phyloP scores from a whole-genome alignment of 108 stramenopile species.

The Seminavis robusta region DNA sequence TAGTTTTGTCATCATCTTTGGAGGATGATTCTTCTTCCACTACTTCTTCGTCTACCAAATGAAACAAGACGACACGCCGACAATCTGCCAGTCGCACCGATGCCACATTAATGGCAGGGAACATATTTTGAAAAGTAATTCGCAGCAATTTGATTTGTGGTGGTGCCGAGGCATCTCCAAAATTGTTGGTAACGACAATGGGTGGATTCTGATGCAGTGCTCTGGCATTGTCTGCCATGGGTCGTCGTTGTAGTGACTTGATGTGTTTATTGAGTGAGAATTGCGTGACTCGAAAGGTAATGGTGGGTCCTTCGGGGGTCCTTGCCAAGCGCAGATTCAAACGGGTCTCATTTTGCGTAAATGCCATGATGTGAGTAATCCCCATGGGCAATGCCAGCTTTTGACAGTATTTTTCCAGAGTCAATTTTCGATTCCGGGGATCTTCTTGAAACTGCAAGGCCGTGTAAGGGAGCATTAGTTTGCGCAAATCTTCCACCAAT shows the following conservation, averaged over 20 bases:
- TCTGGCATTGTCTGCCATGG: conserved; percentile 63
- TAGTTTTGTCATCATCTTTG: neutral
- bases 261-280: conserved; percentile 86
- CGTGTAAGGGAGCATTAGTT: conserved; percentile 95
- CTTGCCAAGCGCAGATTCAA: conserved; percentile 85
- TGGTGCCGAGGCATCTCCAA: conserved; percentile 82
- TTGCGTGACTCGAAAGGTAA: conserved; percentile 88
- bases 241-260: conserved; percentile 82
- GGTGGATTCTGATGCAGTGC: conserved; percentile 75
- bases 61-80: conserved; percentile 94
- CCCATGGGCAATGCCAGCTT: conserved; percentile 85
- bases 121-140: conserved; percentile 99
- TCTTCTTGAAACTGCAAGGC: conserved; percentile 91
- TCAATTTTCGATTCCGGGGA: conserved; percentile 77
- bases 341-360: conserved; percentile 83
- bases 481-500: conserved; percentile 86
- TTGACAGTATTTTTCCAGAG: conserved; percentile 62
- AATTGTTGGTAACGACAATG: conserved; percentile 98
- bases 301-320: conserved; percentile 92
- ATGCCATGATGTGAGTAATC: conserved; percentile 89
- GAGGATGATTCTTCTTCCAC: conserved; percentile 6
- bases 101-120: conserved; percentile 96
- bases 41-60: conserved; percentile 57
- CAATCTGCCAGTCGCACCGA: conserved; percentile 91
- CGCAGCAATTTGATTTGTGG: conserved; percentile 95